A percentile compares a stretch with the other conserved stretches of the same genome.
Evolutionary conservation across 306 rosid genomes (phyloP).

Genomic region (Arachis stenosperma): DNA sequence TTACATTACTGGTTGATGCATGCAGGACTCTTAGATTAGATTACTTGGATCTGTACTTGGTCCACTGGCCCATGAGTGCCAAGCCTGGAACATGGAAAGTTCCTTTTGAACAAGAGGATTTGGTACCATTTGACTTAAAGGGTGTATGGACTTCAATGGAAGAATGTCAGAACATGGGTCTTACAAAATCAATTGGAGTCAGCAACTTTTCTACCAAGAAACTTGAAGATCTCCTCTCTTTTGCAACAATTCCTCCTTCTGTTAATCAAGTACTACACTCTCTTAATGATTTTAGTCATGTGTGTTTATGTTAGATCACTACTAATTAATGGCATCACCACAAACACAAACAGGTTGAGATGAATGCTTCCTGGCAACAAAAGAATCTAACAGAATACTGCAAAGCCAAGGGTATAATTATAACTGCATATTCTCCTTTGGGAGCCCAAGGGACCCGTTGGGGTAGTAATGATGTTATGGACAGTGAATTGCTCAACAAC

Average conservation of each 20-base stretch:
- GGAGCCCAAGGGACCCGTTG: slow-evolving; percentile 45
- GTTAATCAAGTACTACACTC: slow-evolving; percentile 31
- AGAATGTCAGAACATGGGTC: slow-evolving; percentile 45
- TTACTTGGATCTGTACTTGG: slow-evolving; percentile 43
- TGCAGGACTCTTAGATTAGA: slow-evolving; percentile 39
- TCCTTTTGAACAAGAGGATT: slow-evolving; percentile 22
- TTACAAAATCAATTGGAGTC: slow-evolving; percentile 39
- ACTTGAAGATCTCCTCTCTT: slow-evolving; percentile 39
- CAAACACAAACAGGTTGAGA: slow-evolving; percentile 48
- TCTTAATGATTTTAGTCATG: neutral
- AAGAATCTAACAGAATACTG: slow-evolving; percentile 50
- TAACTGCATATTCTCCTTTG: slow-evolving; percentile 58
- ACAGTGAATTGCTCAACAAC: slow-evolving; percentile 40
- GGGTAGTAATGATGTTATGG: slow-evolving; percentile 49
- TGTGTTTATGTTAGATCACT: neutral
- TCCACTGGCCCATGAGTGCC: slow-evolving; percentile 43
- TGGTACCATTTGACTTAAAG: slow-evolving; percentile 45
- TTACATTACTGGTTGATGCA: too few species aligned
- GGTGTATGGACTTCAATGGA: slow-evolving; percentile 72
- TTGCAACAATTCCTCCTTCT: slow-evolving; percentile 49
- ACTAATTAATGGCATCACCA: neutral
- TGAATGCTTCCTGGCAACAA: slow-evolving; percentile 58
- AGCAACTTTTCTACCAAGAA: slow-evolving; percentile 35
- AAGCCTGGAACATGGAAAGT: neutral
- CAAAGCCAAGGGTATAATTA: slow-evolving; percentile 42